Conservation (phyloP, 768 basidiomycete species). For the Rossbeevera mucosa region DNA sequence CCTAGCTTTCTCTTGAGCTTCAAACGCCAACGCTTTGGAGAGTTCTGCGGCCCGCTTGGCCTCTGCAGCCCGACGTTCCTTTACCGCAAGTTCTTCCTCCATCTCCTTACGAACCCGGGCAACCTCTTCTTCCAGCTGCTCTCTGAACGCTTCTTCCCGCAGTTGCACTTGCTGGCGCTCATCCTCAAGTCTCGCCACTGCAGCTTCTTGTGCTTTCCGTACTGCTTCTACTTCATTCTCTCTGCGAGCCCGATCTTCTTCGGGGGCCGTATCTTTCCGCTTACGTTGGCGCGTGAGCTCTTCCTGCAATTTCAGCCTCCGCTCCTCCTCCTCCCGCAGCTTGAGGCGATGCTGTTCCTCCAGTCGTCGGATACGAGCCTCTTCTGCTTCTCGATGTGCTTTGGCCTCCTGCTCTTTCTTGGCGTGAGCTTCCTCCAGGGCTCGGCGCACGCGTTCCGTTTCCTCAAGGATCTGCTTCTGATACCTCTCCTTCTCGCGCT, state of each 20-base stretch:
- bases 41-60: conserved; percentile 29
- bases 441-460: conserved; percentile 22
- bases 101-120: conserved; percentile 20
- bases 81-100: conserved; percentile 18
- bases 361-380: conserved; percentile 22
- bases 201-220: conserved; percentile 17
- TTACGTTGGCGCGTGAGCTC: conserved; percentile 23
- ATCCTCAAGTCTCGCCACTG: conserved; percentile 21
- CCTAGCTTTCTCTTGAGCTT: conserved; percentile 30
- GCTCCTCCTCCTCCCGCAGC: conserved; percentile 29
- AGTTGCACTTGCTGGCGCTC: conserved; percentile 22
- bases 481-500: conserved; percentile 24
- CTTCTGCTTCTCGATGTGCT: conserved; percentile 19
- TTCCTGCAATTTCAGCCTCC: conserved; percentile 21
- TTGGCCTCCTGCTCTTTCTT: conserved; percentile 23
- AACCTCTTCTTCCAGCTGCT: conserved; percentile 27
- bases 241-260: conserved; percentile 14
- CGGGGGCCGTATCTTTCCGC: conserved; percentile 13
- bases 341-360: conserved; percentile 27
- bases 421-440: conserved; percentile 23
- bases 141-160: conserved; percentile 23
- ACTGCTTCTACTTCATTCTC: conserved; percentile 22
- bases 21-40: conserved; percentile 20
- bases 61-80: conserved; percentile 21
- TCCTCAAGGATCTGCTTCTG: conserved; percentile 24